Evolutionary conservation across 2,329 filamentous ascomycete species (phyloP).

Genomic region (Fusarium nodosum): DNA sequence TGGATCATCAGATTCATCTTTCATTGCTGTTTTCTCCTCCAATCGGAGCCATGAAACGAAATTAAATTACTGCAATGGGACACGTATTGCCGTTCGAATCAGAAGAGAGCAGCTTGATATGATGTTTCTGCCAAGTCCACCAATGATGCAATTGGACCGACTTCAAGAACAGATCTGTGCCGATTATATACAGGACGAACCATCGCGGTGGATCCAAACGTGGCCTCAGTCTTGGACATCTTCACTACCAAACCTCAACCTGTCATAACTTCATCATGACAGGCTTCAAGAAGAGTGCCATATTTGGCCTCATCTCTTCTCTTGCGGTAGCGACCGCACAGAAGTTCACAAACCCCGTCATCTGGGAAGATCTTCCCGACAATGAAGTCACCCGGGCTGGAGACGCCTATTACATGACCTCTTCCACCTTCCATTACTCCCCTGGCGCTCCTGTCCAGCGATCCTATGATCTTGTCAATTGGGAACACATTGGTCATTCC

Average conservation of each 20-base stretch:
- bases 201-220: background rate
- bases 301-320: constrained; percentile 14
- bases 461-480: constrained; percentile 68
- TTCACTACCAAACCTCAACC: background rate
- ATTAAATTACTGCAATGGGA: background rate
- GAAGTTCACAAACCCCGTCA: constrained; percentile 18
- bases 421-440: constrained; percentile 69
- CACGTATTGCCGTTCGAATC: background rate
- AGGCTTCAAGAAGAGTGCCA: constrained; percentile 18
- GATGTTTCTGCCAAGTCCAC: background rate
- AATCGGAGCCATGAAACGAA: background rate
- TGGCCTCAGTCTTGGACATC: background rate
- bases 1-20: background rate
- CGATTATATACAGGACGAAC: background rate
- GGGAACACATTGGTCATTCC: constrained; percentile 61
- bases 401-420: constrained; percentile 66
- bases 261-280: background rate
- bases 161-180: fast-evolving
- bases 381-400: constrained; percentile 65
- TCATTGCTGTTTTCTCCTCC: background rate
- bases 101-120: background rate
- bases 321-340: background rate
- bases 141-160: background rate
- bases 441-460: constrained; percentile 68
- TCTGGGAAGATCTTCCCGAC: constrained; percentile 68